Base-by-base conservation (phyloP, 495 filamentous ascomycete species). In the Glarea lozoyensis region DNA sequence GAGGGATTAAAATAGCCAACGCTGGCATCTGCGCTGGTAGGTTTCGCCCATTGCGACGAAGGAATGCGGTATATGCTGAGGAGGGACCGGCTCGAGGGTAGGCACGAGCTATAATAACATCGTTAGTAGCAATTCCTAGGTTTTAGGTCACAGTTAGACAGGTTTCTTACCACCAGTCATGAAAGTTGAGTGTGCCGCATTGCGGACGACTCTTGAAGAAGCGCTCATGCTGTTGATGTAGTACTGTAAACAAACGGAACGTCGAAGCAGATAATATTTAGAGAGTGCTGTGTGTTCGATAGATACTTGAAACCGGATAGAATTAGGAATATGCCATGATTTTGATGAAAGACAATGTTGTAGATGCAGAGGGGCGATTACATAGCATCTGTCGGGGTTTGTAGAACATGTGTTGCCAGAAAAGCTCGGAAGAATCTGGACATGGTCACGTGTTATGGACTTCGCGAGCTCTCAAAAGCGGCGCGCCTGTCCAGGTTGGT, bases 1-100 rank as follows among this genome's bases (percentile, higher is more conserved):
- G 59, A 24, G 81, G 79, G 21, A 86, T 74, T 45, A 84, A 66
- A 40, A 86, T 75, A 9, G 78, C 82, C 34, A 79, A 66, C 7
- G 78, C 78, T 16, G 74, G 68, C 38, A 80, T 62, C 37, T 81
- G 79, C 40, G 75, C 66, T 50, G 80, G 72, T 27, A 81, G 59
- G 43, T 62, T 66, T 52, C 69, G 68, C 32, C 69, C 67, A 63
- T 78, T 75, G 39, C 69, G 72, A 23, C 72, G 71, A 17, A 81
- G 67, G 56, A 62, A 70, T 52, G 67, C 70, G 32, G 73, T 67
- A 37, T 64, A 54, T 41, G 62, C 64, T 23, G 64, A 59, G 20
- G 60, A 58, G 12, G 58, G 43, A 43, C 46, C 58, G 40, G 57
- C 66, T 48, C 57, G 59, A 36, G 58, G 60, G 9, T 64, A 54